Percentiles rank a stretch among this genome's conserved stretches.
phyloP scores from a whole-genome alignment of 2,329 filamentous ascomycete genomes.

The Cytospora piceicola region DNA sequence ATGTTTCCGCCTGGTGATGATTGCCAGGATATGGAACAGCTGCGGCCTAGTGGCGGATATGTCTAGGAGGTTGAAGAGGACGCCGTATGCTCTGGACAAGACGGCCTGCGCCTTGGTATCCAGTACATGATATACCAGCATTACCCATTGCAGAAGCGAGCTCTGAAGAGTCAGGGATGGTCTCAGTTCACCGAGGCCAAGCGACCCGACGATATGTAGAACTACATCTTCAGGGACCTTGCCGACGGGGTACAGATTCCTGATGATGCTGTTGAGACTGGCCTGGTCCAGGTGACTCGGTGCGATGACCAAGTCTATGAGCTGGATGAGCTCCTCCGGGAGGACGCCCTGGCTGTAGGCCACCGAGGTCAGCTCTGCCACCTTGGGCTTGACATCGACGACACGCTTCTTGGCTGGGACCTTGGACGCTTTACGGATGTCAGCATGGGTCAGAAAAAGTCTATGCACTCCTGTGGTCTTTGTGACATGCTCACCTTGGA shows the following conservation, averaged over 20 bases:
- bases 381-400: slow-evolving; percentile 63
- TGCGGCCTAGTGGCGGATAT: slow-evolving; percentile 48
- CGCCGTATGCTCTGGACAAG: slow-evolving; percentile 71
- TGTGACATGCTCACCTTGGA: slow-evolving; percentile 37
- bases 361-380: slow-evolving; percentile 65
- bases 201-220: slow-evolving; percentile 68
- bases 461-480: background rate
- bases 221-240: slow-evolving; percentile 64
- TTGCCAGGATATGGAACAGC: slow-evolving; percentile 76
- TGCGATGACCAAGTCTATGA: slow-evolving; percentile 69
- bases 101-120: slow-evolving; percentile 57
- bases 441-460: slow-evolving; percentile 12
- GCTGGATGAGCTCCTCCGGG: slow-evolving; percentile 59
- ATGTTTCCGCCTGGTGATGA: slow-evolving; percentile 80
- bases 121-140: slow-evolving; percentile 74
- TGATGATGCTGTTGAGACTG: slow-evolving; percentile 69
- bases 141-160: slow-evolving; percentile 75
- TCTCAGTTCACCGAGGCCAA: slow-evolving; percentile 80
- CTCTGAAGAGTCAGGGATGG: slow-evolving; percentile 72
- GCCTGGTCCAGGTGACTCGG: slow-evolving; percentile 76
- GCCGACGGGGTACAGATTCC: slow-evolving; percentile 75
- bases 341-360: slow-evolving; percentile 72
- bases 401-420: slow-evolving; percentile 68
- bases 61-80: slow-evolving; percentile 81
- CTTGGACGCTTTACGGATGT: slow-evolving; percentile 53